Base-by-base conservation (phyloP, 306 rosid species). In the Hippophae rhamnoides region DNA sequence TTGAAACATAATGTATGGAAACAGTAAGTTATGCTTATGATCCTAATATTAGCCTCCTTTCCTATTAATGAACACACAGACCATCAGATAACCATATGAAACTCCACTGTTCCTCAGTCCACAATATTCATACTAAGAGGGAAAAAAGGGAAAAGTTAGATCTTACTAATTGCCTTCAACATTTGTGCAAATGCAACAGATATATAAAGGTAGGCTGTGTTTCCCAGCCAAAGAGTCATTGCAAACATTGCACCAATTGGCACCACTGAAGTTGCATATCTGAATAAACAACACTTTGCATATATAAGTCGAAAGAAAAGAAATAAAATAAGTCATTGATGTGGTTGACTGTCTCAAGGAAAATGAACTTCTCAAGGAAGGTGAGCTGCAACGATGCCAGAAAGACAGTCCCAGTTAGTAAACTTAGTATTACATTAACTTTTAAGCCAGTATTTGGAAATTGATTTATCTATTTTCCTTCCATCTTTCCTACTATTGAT, bases 201-300 rank as follows among this genome's bases (percentile, higher is more conserved):
- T 66, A 92, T 86, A 77, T 92, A 92, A 61, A 92, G 76, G 79
- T 92, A 92, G 57, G 99, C 99, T 58, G 99, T 92, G 77, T 92
- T 92, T 70, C 99, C 99, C 70, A 92, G 84, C 99, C 96, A 92
- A 73, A 92, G 99, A 58, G 99, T 92, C 96, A 92, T 78, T 47
- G 99, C 99, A 77, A 92, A 92, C 90, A 81, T 88, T 62, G 95
- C 96, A 65, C 99, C 95, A 68, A 92, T 92, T 57, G 99, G 99
- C 76, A 86, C 78, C 41, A 92, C 99, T 10, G 99, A 92, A 54
- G 89, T 74, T 65, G 69, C 76, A 56, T 92, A 92, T 79, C 99
- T 92, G 89, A 57, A 79, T 62, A 75, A 81, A 45, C 52, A 70
- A 52, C 64, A 71, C 68, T 58, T 60, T 56, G 47, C 76, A 78